Conservation (phyloP, 192 early-diverging fungal species). For the Backusella liffmaniae region DNA sequence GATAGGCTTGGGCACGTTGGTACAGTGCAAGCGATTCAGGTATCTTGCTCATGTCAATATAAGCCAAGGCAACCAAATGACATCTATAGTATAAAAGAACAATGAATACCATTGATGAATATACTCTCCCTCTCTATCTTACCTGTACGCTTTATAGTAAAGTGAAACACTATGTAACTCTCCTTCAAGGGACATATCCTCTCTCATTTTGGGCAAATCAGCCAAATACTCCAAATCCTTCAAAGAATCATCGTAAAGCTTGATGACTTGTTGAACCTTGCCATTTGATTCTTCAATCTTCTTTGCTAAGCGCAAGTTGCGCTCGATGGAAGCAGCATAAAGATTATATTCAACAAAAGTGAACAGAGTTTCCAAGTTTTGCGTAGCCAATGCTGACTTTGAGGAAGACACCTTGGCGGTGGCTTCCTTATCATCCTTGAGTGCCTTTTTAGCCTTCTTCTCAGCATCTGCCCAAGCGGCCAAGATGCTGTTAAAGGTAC, state of each 20-base stretch:
- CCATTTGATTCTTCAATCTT: conserved; percentile 41
- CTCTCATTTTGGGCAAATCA: conserved; percentile 52
- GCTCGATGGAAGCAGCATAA: conserved; percentile 54
- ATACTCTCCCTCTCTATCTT: conserved; percentile 11
- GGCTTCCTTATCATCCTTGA: conserved; percentile 64
- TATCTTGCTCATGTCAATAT: conserved; percentile 40
- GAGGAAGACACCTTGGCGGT: conserved; percentile 69
- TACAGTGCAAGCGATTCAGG: conserved; percentile 60
- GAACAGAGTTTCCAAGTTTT: conserved; percentile 52
- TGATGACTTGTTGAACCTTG: conserved; percentile 62
- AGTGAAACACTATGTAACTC: conserved; percentile 48
- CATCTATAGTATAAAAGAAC: conserved; percentile 33
- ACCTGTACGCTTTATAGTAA: conserved; percentile 62
- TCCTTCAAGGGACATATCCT: conserved; percentile 42
- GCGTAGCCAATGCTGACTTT: conserved; percentile 59
- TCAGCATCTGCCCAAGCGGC: conserved; percentile 60
- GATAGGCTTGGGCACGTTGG: conserved; percentile 51
- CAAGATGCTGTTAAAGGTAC: conserved; percentile 54
- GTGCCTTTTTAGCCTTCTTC: conserved; percentile 53
- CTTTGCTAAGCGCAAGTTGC: conserved; percentile 51
- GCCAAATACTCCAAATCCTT: conserved; percentile 55
- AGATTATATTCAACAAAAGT: conserved; percentile 58
- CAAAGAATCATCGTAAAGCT: conserved; percentile 53
- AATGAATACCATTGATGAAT: not conserved
- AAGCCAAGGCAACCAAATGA: conserved; percentile 51